Conservation (phyloP, 495 filamentous ascomycete genomes). For the Viridothelium virens region DNA sequence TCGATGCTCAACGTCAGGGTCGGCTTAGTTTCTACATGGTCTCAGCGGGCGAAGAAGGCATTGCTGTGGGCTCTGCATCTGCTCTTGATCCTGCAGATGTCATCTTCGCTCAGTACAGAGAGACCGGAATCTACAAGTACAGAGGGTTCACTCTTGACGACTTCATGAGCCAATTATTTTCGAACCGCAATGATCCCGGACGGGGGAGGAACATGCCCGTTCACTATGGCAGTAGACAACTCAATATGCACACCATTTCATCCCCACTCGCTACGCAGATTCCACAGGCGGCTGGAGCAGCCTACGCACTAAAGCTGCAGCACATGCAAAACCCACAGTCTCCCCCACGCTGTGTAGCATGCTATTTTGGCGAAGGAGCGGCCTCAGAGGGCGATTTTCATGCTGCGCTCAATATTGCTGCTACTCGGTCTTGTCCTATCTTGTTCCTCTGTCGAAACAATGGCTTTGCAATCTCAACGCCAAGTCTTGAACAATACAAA, state of each 20-base stretch:
- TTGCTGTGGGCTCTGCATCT: constrained; percentile 77
- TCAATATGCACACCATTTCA: constrained; percentile 88
- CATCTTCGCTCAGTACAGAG: constrained; percentile 90
- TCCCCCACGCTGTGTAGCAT: constrained; percentile 61
- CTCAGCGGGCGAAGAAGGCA: constrained; percentile 91
- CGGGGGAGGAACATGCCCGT: constrained; percentile 95
- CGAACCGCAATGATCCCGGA: constrained; percentile 74
- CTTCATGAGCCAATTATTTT: constrained; percentile 94
- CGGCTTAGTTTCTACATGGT: constrained; percentile 97
- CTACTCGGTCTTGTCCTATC: constrained; percentile 82
- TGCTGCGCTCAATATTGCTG: constrained; percentile 91
- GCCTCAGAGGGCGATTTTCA: constrained; percentile 98
- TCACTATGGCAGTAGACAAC: constrained; percentile 77
- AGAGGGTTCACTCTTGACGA: constrained; percentile 78
- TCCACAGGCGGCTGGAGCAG: constrained; percentile 86
- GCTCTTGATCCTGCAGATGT: constrained; percentile 77
- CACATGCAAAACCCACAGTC: constrained; percentile 60
- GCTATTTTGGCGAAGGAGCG: constrained; percentile 97
- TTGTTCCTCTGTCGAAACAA: constrained; percentile 98
- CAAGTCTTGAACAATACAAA: constrained; percentile 91
- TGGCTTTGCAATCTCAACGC: constrained; percentile 90
- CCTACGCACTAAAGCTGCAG: constrained; percentile 89
- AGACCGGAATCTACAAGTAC: constrained; percentile 83
- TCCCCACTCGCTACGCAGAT: constrained; percentile 92
- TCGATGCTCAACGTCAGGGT: constrained; percentile 74